Base-by-base conservation (phyloP, 148 eudicot species). In the Suaeda aralocaspica region DNA sequence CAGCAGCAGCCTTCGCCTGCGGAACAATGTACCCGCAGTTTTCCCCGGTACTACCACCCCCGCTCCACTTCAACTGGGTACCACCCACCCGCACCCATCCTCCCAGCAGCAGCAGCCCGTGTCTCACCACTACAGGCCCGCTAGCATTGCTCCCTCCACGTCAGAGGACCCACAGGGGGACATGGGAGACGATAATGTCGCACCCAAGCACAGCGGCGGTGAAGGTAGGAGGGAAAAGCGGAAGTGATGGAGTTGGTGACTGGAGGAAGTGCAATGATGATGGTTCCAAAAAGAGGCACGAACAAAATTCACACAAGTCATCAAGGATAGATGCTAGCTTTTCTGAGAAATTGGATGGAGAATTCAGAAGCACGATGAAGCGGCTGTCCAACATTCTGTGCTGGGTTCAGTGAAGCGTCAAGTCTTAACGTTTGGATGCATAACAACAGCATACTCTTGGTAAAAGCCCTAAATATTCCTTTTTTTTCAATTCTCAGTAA, bases 401-500 rank as follows among this genome's bases (percentile, higher is more conserved):
- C 59, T 6, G 84, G 82, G 11, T 41, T 80, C 79, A 5, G 76
- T 84, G 4, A 82, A 36, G 78, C 48, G 84, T 0, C 85, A 82
- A n/a, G 85, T 84, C 82, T 84, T 59, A 84, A 84, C 58, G 88
- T 84, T 8, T 84, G 88, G 85, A 84, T 84, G 88, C 88, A 84
- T 21, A 84, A 84, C 66, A 84, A 82, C 80, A 84, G 83, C 83
- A 84, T 61, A 84, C 88, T 49, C 84, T 82, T 15, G 88, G 85
- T 84, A 84, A 84, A 82, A 82, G 68, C 83, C 82, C 82, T 84
- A 83, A 73, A 19, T 45, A 59, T 63, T 1, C 0, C 25, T 14
- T 55, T 69, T 31, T 3, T 29, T 61, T 33, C 14, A 36, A 6
- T 5, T 13, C 52, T n/a, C 11, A 2, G n/a, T n/a, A n/a, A n/a